Evolutionary conservation across 2,329 filamentous ascomycete genomes (phyloP), one percentile per base, ranked within the genome.

Genomic region (Monilinia vaccinii-corymbosi): DNA sequence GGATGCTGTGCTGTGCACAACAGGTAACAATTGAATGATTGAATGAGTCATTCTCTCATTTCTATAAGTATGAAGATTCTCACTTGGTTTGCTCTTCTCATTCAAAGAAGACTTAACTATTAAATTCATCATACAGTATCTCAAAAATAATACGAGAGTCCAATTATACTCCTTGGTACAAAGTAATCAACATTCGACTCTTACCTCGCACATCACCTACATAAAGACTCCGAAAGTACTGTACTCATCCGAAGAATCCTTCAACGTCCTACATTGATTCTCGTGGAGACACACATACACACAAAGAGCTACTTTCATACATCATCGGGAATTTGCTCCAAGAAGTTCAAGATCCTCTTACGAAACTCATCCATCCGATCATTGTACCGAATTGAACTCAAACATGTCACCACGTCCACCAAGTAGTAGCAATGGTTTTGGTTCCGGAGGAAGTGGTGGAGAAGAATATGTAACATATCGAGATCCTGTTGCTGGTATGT

Each of bases 201-300:
- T 45, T n/a, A 13, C 18, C 38, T 59, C 31, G 36, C 31, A 38
- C n/a, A 31, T 47, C 13, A 55, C 25, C 21, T 14, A 36, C 10
- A 36, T 40, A n/a, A 46, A 53, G 34, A 23, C 34, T 51, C 51
- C 51, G 50, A 53, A 42, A 53, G 50, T 46, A 44, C 48, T 31
- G 28, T 4, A 34, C 40, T n/a, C n/a, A n/a, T n/a, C n/a, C n/a
- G 25, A 23, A 49, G 11, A 38, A 59, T 34, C 3, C 34, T 36
- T 11, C 18, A 45, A 55, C 55, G 48, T 40, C 57, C 14, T 59
- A 45, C 25, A 23, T 49, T 16, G 57, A 31, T 55, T 46, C 57
- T 53, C 49, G 40, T 38, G 48, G 57, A 58, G 28, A 45, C 36
- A 52, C 47, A 52, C 23, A 28, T n/a, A n/a, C 31, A 36, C 57